phyloP scores from a whole-genome alignment of 208 protist species.

The Balamuthia mandrillaris region DNA sequence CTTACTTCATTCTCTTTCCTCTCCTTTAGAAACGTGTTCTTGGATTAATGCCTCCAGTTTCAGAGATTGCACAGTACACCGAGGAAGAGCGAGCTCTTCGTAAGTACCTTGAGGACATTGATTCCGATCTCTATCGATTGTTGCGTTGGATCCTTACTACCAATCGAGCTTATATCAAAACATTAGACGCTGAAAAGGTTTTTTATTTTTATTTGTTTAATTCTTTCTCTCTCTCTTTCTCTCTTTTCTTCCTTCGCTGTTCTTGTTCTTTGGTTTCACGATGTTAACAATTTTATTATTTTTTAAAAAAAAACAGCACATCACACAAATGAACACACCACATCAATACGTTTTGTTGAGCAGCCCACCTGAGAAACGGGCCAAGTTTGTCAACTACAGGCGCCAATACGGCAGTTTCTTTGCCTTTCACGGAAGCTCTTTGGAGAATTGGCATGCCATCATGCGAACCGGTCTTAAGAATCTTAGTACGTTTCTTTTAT shows the following conservation, averaged over 20 bases:
- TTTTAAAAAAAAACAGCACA: too few relatives aligned
- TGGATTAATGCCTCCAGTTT: not conserved
- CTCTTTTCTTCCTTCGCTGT: not conserved
- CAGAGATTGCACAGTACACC: not conserved
- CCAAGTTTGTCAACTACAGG: slow-evolving; percentile 27
- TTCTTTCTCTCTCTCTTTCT: not conserved
- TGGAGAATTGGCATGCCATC: slow-evolving; percentile 58
- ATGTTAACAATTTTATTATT: not conserved
- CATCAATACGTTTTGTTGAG: too few relatives aligned
- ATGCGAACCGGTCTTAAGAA: slow-evolving; percentile 54
- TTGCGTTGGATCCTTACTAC: slow-evolving; percentile 7
- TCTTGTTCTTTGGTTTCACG: not conserved
- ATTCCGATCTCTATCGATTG: not conserved
- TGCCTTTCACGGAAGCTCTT: slow-evolving; percentile 59
- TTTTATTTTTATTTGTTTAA: not conserved
- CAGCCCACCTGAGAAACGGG: slow-evolving; percentile 23
- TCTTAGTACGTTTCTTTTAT: not conserved
- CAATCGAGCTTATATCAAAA: slow-evolving; percentile 16
- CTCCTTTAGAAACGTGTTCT: too few relatives aligned
- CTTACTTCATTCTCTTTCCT: too few relatives aligned
- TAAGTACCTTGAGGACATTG: not conserved
- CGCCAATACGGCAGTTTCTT: slow-evolving; percentile 40
- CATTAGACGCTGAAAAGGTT: slow-evolving; percentile 1
- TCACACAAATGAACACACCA: too few relatives aligned
- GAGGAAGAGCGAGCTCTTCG: not conserved